Conservation (phyloP, 305 asterid genomes). For the Caryopteris hybrid region DNA sequence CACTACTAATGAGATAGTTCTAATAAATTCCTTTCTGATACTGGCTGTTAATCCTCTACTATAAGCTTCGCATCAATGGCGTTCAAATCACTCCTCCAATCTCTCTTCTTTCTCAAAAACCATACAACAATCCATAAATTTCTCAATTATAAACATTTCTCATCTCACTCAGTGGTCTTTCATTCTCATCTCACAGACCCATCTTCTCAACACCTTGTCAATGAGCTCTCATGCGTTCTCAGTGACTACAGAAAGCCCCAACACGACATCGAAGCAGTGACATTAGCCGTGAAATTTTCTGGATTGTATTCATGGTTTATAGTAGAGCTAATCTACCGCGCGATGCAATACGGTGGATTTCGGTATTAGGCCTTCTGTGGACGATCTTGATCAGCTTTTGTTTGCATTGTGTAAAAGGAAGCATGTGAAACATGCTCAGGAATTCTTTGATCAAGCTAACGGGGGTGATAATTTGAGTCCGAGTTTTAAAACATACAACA, state of each 20-base stretch:
- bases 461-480: constrained; percentile 36
- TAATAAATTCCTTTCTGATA: too few species aligned
- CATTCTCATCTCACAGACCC: constrained; percentile 21
- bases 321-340: constrained; percentile 74
- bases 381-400: constrained; percentile 74
- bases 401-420: constrained; percentile 60
- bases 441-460: constrained; percentile 59
- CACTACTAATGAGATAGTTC: too few species aligned
- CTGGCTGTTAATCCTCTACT: too few species aligned
- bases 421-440: constrained; percentile 66
- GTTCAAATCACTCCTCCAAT: constrained; percentile 22
- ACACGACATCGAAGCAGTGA: constrained; percentile 76
- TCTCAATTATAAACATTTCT: constrained; percentile 6
- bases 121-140: constrained; percentile 7
- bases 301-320: constrained; percentile 66
- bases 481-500: constrained; percentile 65
- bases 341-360: constrained; percentile 85
- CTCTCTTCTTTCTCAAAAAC: neutral
- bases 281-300: constrained; percentile 52
- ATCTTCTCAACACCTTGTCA: constrained; percentile 50
- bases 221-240: constrained; percentile 72
- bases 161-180: constrained; percentile 21
- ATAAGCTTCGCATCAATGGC: constrained; percentile 42
- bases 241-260: constrained; percentile 82
- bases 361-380: constrained; percentile 55